Base-by-base conservation (phyloP, 306 rosid species). In the Vachellia collinsii region DNA sequence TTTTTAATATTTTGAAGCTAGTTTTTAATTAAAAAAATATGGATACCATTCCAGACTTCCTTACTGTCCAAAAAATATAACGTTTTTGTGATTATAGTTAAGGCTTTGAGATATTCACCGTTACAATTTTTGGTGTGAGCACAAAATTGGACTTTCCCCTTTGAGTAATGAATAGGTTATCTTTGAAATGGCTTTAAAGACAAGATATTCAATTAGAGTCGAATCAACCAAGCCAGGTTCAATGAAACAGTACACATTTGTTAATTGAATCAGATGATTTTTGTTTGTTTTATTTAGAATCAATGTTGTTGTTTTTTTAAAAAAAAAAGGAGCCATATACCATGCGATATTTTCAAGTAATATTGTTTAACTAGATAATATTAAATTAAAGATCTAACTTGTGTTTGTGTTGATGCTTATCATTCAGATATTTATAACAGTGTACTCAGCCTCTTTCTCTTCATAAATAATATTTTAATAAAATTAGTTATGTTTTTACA, bases 141-240 rank as follows among this genome's bases (percentile, higher is more conserved):
- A 23, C 14, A 11, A 8, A 36, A 38, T 38, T 0, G 12, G 63
- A 56, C 63, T 54, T 41, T 34, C 50, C 12, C 29, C 46, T 17
- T 8, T 39, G 72, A 41, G 72, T 67, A 67, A 39, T n/a, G 11
- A 19, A 66, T 38, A 16, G 25, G 23, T 17, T 63, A 47, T 66
- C 66, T 20, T 4, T 1, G 39, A 42, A 42, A 74, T 65, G 69
- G 16, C 68, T 73, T 64, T 58, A 80, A 80, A 50, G 38, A 17
- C 66, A 72, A 50, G 48, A 22, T 37, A 38, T 1, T 42, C 20
- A 47, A 48, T 14, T 14, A 47, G 44, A 12, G 73, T 7, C 37
- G 0, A 43, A n/a, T 43, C 51, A 69, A 42, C n/a, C 23, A 22
- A 59, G 6, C 14, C 36, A 59, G 23, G 17, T 11, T 58, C 36